Base-by-base conservation (phyloP, 2,329 filamentous ascomycete species). In the Ascochyta lentis region DNA sequence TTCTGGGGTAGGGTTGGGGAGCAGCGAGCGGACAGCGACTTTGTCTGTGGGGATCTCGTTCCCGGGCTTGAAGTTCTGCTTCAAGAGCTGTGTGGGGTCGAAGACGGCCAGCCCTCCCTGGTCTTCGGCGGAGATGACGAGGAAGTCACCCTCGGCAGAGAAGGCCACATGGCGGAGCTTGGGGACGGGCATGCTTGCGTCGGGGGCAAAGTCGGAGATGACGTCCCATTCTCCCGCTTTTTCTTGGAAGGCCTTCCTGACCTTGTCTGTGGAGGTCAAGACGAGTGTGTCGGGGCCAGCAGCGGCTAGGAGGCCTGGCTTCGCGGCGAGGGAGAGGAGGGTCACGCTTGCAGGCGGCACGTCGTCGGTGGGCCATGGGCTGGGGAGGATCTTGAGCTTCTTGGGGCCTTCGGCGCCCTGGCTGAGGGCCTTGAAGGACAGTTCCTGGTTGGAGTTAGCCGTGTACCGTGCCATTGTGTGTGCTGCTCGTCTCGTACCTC, bases 131-230 rank as follows among this genome's bases (percentile, higher is more conserved):
- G 91, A 92, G 24, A 97, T 80, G 33, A 96, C 84, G 57, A 99
- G 80, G 65, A 89, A 92, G 65, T 86, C 86, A 72, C 97, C 96
- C 68, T 96, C 91, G n/a, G 91, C 85, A 0, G 92, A 94, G 74
- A 99, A 99, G 15, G 89, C 87, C 19, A 99, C 82, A 74, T 99
- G 95, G 10, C 92, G 96, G 49, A 96, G 84, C 65, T 89, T 87
- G 68, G 90, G 85, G 67, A 96, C 83, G 1, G 87, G 80, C 6
- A 98, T 83, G 56, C 83, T 89, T 47, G 90, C 80, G 72, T 94
- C 86, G 3, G 93, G 89, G 56, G 86, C 80, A 67, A 96, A 96
- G 12, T 82, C 71, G 59, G 89, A 86, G 50, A 89, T 79, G 60
- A 93, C 86, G 59, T 88, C 87, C 54, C 82, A 77, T 60, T 86